Evolutionary conservation across 2,329 filamentous ascomycete genomes (phyloP).

Genomic region (Xylariaceae sp.): DNA sequence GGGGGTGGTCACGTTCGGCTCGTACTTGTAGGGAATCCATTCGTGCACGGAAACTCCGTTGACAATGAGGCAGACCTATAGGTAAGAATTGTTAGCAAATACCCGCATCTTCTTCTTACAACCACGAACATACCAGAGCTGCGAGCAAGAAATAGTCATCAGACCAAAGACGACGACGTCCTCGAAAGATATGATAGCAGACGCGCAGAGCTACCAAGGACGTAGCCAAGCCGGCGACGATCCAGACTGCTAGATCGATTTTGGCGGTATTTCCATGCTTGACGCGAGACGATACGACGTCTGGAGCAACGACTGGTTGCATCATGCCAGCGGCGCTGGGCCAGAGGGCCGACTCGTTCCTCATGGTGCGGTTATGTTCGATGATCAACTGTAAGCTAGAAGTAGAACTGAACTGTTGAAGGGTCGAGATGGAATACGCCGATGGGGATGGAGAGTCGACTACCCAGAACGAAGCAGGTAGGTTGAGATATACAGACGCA

Average conservation of each 20-base stretch:
- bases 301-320: slow-evolving; percentile 6
- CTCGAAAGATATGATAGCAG: slow-evolving; percentile 12
- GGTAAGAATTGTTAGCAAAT: background rate
- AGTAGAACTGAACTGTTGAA: no score
- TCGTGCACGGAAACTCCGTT: slow-evolving; percentile 9
- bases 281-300: slow-evolving; percentile 6
- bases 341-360: slow-evolving; percentile 4
- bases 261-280: slow-evolving; percentile 1
- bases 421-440: no score
- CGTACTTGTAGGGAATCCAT: slow-evolving; percentile 14
- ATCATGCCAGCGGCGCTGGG: background rate
- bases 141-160: slow-evolving; percentile 19
- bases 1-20: slow-evolving; percentile 10
- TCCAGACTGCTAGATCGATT: slow-evolving; percentile 7
- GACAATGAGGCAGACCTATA: slow-evolving; percentile 12
- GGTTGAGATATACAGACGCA: no score
- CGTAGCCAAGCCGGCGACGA: slow-evolving; percentile 5
- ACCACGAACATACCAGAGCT: slow-evolving; percentile 11
- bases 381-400: background rate
- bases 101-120: no score
- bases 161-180: slow-evolving; percentile 12
- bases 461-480: no score
- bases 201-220: slow-evolving; percentile 11
- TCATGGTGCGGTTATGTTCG: background rate
- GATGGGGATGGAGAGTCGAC: no score